Evolutionary conservation across 768 basidiomycete species (phyloP).

Genomic region (Hygrophoropsis aurantiaca): DNA sequence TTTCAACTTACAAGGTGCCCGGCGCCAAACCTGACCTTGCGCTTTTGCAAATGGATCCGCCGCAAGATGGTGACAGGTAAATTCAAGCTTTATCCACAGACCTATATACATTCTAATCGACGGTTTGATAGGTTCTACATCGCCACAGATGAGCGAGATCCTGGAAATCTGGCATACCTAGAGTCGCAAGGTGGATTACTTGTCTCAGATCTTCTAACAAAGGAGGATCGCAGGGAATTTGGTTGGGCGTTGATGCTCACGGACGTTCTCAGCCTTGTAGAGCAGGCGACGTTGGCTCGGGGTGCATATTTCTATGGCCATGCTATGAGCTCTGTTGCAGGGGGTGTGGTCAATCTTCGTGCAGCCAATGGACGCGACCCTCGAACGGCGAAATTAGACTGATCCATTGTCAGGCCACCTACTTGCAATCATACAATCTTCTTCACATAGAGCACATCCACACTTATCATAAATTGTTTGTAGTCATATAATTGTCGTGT

Average conservation of each 20-base stretch:
- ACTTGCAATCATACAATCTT: no score
- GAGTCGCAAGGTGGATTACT: constrained; percentile 37
- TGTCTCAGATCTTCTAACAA: constrained; percentile 41
- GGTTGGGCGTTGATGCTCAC: constrained; percentile 45
- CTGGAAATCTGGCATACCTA: constrained; percentile 29
- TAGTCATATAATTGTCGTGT: no score
- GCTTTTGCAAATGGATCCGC: constrained; percentile 24
- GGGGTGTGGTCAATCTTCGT: constrained; percentile 42
- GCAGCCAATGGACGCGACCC: constrained; percentile 40
- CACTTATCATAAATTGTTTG: no score
- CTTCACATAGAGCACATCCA: no score
- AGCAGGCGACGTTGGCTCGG: constrained; percentile 38
- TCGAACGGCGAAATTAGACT: constrained; percentile 39
- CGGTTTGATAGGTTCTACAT: constrained; percentile 28
- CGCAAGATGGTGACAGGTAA: constrained; percentile 22
- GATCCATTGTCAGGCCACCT: background rate
- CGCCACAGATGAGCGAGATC: constrained; percentile 44
- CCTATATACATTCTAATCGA: background rate
- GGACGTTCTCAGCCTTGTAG: constrained; percentile 42
- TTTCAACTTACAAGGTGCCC: constrained; percentile 20
- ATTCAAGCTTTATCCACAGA: background rate
- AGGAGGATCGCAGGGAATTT: constrained; percentile 36
- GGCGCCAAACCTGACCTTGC: constrained; percentile 13
- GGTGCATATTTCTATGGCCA: constrained; percentile 43
- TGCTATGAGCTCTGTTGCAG: constrained; percentile 38